Evolutionary conservation across 139 green algal genomes (phyloP).

Genomic region (Chlamydomonas incerta): DNA sequence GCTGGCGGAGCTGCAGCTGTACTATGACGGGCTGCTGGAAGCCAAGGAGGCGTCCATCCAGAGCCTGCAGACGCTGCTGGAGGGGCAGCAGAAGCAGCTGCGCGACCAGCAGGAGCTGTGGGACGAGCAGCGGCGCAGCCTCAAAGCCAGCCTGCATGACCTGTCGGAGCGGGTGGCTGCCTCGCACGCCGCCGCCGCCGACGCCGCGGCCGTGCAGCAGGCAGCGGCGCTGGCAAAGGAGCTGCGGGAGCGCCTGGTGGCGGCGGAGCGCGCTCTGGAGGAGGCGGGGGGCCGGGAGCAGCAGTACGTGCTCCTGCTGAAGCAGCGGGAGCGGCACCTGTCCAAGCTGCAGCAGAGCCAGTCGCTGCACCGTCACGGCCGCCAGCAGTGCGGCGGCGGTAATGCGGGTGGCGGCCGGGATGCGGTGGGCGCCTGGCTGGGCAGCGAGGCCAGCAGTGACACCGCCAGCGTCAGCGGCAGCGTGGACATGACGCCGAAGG

Average conservation of each 20-base stretch:
- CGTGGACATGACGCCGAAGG: too few species aligned
- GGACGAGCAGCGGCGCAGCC: conserved; percentile 36
- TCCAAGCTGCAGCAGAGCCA: conserved; percentile 5
- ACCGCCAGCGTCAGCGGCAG: too few species aligned
- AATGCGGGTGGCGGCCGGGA: too few species aligned
- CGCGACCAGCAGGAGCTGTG: conserved; percentile 26
- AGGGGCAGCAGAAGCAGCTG: conserved; percentile 2
- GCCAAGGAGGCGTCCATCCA: conserved; percentile 49
- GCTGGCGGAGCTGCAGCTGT: conserved; percentile 34
- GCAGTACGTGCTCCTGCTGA: neutral
- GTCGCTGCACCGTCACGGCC: too few species aligned
- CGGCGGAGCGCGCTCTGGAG: neutral
- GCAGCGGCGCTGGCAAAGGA: neutral
- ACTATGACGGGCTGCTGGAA: conserved; percentile 48
- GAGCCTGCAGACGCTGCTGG: conserved; percentile 52
- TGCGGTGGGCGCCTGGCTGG: too few species aligned
- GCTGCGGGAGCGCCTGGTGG: neutral
- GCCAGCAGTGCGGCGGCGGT: too few species aligned
- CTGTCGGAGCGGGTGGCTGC: neutral
- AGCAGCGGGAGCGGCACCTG: conserved; percentile 19
- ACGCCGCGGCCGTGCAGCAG: neutral
- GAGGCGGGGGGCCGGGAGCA: neutral
- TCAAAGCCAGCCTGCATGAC: conserved; percentile 31
- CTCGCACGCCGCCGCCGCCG: neutral
- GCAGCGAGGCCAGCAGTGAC: too few species aligned